Conservation (phyloP, 139 green algal species). For the Haematococcus sp. region DNA sequence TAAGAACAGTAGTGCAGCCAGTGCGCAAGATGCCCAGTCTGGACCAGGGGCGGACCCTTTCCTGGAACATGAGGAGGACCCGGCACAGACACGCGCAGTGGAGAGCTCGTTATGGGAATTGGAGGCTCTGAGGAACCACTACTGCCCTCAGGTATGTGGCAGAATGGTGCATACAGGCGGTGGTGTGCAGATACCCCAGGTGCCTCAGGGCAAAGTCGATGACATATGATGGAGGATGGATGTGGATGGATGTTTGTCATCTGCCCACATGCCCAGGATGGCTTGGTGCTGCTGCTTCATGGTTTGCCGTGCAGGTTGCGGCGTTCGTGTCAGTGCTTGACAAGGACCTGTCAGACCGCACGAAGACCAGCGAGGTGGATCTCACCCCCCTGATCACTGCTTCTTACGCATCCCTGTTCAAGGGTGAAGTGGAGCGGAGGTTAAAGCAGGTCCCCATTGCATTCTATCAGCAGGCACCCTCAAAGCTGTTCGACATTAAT, state of each 20-base stretch:
- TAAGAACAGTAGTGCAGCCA: background rate
- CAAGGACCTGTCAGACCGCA: constrained; percentile 79
- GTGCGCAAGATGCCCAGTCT: background rate
- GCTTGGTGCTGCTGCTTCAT: background rate
- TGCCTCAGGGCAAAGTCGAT: background rate
- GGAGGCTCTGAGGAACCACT: constrained; percentile 74
- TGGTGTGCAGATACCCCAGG: background rate
- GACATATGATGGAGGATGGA: background rate
- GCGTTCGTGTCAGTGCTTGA: constrained; percentile 68
- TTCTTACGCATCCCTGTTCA: constrained; percentile 74
- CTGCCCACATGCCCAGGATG: background rate
- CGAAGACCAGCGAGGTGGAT: constrained; percentile 79
- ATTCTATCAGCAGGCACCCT: constrained; percentile 47
- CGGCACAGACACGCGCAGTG: constrained; percentile 69
- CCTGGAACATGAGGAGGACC: constrained; percentile 56
- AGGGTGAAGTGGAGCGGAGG: constrained; percentile 52
- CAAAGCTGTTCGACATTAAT: constrained; percentile 39
- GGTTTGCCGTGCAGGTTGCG: constrained; percentile 54
- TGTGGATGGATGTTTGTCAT: background rate
- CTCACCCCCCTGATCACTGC: constrained; percentile 50
- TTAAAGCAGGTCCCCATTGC: constrained; percentile 65
- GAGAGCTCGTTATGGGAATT: constrained; percentile 97
- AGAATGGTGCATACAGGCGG: background rate
- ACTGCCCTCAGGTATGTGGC: constrained; percentile 70
- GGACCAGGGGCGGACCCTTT: constrained; percentile 56